A percentile compares a stretch with the other conserved stretches of the same genome.
phyloP scores from a whole-genome alignment of 371 early-diverging fungal genomes.

The Thermomucor indicae-seudaticae region DNA sequence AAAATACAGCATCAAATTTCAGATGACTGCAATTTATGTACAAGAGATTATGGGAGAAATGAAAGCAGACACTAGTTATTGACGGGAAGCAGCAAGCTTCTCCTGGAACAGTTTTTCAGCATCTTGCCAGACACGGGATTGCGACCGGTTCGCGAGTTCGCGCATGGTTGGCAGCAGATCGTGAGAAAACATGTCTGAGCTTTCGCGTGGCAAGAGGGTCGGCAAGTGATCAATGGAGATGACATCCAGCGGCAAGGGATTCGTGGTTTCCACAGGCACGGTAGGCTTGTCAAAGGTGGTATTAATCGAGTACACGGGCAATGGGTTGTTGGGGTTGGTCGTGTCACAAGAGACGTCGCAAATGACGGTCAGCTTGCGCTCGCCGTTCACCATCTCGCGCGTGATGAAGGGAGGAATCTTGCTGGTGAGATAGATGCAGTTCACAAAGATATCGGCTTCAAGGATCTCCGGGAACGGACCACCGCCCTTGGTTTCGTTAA shows the following conservation, averaged over 20 bases:
- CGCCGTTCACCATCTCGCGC: constrained; percentile 65
- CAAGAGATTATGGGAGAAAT: neutral
- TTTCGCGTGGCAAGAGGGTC: constrained; percentile 90
- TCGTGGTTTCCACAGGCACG: constrained; percentile 59
- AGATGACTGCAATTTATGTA: neutral
- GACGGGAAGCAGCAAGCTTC: constrained; percentile 57
- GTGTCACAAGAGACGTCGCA: constrained; percentile 96
- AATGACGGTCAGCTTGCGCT: constrained; percentile 75
- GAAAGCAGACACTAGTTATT: neutral
- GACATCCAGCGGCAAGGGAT: constrained; percentile 74
- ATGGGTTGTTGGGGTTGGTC: constrained; percentile 95
- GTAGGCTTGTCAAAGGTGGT: constrained; percentile 94
- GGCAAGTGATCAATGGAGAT: constrained; percentile 97
- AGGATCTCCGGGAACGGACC: constrained; percentile 94
- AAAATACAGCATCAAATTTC: too few relatives aligned
- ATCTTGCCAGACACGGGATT: constrained; percentile 79
- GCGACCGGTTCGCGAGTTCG: constrained; percentile 55
- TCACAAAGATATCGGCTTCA: constrained; percentile 90
- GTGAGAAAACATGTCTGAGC: constrained; percentile 79
- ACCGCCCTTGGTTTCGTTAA: constrained; percentile 88
- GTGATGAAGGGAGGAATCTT: constrained; percentile 95
- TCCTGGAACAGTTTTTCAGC: constrained; percentile 82
- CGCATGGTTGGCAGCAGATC: constrained; percentile 86
- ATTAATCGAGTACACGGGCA: constrained; percentile 87
- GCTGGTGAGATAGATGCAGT: constrained; percentile 93